Evolutionary conservation across 331 rosid genomes (phyloP).

Genomic region (Rosa hybrid): DNA sequence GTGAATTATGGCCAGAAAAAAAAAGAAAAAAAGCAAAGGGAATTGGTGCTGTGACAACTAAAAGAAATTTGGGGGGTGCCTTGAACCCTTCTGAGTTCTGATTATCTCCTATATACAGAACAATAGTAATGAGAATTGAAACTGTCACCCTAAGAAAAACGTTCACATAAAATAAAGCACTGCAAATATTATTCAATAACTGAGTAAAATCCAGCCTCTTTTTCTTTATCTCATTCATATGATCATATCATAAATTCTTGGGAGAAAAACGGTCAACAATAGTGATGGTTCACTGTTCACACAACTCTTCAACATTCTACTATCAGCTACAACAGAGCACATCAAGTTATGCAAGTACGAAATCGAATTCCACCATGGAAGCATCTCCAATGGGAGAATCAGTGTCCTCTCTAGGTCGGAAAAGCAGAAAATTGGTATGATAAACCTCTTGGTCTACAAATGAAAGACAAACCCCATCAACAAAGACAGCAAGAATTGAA

Average conservation of each 20-base stretch:
- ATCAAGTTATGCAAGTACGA: constrained; percentile 17
- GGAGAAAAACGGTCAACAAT: constrained; percentile 3
- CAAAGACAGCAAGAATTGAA: constrained; percentile 42
- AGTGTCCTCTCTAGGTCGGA: constrained; percentile 23
- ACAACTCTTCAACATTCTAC: not conserved
- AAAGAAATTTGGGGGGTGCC: not conserved
- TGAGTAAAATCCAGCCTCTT: not conserved
- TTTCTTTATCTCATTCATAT: not conserved
- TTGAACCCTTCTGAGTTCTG: not conserved
- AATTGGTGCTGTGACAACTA: not conserved
- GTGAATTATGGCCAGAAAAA: too few species aligned
- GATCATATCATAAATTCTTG: not conserved
- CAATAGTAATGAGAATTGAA: not conserved
- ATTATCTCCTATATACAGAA: not conserved
- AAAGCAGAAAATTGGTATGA: constrained; percentile 21
- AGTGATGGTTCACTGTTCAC: not conserved
- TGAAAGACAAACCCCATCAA: constrained; percentile 42
- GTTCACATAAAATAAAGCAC: not conserved
- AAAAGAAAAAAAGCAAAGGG: not conserved
- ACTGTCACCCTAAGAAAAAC: not conserved
- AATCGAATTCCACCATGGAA: constrained; percentile 21
- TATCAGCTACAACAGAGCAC: constrained; percentile 25
- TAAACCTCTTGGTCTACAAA: constrained; percentile 40
- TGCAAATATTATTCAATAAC: not conserved
- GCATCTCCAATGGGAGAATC: constrained; percentile 11